Conservation (phyloP, 1,284 basidiomycete genomes). For the Inonotus obliquus region DNA sequence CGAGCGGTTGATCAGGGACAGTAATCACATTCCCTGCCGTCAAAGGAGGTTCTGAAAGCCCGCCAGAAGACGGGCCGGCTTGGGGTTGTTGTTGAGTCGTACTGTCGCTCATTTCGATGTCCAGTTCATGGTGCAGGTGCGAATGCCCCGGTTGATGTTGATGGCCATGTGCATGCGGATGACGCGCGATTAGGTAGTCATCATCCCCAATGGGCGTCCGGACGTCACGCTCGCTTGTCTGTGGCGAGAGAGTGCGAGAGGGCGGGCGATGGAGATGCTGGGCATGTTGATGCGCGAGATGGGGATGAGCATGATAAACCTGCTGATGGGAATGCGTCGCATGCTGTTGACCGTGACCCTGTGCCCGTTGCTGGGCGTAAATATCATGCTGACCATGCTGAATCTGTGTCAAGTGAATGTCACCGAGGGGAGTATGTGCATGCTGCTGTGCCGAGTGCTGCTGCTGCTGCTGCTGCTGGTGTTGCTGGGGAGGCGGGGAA, state of each 20-base stretch:
- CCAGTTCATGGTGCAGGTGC: conserved; percentile 3
- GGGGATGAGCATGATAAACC: conserved; percentile 24
- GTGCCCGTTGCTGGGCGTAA: neutral
- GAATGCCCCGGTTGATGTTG: conserved; percentile 9
- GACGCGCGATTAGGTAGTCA: conserved; percentile 8
- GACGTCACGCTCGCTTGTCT: conserved; percentile 2
- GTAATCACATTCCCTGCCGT: neutral
- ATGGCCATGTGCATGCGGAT: neutral
- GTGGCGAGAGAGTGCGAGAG: conserved; percentile 8
- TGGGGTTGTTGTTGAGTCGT: neutral
- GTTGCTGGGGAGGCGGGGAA: neutral
- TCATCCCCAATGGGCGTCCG: conserved; percentile 6
- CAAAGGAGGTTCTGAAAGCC: neutral
- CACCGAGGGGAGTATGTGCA: neutral
- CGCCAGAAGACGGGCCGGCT: conserved; percentile 3
- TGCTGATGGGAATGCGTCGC: conserved; percentile 26
- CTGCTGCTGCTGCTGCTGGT: neutral
- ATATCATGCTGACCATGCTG: neutral
- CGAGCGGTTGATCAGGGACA: conserved; percentile 40
- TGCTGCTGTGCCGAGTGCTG: conserved; percentile 8
- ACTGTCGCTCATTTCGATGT: conserved; percentile 1
- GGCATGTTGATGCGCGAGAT: conserved; percentile 18
- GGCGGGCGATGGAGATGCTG: conserved; percentile 20
- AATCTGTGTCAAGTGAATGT: conserved; percentile 3
- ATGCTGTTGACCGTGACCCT: neutral